Evolutionary conservation across 495 filamentous ascomycete genomes (phyloP).

Genomic region (Aspergillus leporis): DNA sequence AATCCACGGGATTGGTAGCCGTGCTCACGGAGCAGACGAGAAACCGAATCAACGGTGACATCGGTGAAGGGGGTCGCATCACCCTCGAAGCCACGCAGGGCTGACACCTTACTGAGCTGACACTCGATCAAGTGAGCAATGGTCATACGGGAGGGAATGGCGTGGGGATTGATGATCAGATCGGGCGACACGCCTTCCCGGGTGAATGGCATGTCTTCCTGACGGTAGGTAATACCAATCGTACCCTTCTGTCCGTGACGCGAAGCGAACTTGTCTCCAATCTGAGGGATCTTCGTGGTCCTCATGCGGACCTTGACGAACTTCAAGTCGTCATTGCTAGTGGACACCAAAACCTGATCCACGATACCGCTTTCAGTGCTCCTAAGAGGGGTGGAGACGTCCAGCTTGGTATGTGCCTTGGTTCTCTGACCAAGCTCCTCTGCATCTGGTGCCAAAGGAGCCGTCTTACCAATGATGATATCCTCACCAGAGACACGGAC

Average conservation of each 20-base stretch:
- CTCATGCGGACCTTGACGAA: conserved; percentile 97
- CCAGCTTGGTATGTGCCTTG: conserved; percentile 85
- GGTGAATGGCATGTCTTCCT: conserved; percentile 99
- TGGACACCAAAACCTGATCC: conserved; percentile 88
- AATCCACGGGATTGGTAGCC: conserved; percentile 97
- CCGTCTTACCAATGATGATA: conserved; percentile 98
- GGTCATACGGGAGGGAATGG: conserved; percentile 99
- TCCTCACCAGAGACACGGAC: conserved; percentile 95
- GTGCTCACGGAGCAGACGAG: conserved; percentile 80
- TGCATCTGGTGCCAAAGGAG: conserved; percentile 85
- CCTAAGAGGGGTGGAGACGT: conserved; percentile 89
- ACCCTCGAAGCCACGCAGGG: conserved; percentile 87
- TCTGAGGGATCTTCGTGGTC: conserved; percentile 97
- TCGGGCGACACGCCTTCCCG: conserved; percentile 88
- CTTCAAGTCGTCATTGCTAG: conserved; percentile 77
- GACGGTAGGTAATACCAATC: conserved; percentile 94
- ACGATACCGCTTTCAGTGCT: conserved; percentile 97
- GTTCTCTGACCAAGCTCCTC: conserved; percentile 93
- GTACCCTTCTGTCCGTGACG: conserved; percentile 99
- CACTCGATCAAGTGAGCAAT: conserved; percentile 99
- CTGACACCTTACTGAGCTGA: conserved; percentile 90
- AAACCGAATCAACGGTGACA: conserved; percentile 94
- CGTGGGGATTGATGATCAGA: conserved; percentile 98
- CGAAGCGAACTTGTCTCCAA: conserved; percentile 98
- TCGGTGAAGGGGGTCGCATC: conserved; percentile 98